Base-by-base conservation (phyloP, 2,329 filamentous ascomycete species). In the Sodiomyces alkalinus region DNA sequence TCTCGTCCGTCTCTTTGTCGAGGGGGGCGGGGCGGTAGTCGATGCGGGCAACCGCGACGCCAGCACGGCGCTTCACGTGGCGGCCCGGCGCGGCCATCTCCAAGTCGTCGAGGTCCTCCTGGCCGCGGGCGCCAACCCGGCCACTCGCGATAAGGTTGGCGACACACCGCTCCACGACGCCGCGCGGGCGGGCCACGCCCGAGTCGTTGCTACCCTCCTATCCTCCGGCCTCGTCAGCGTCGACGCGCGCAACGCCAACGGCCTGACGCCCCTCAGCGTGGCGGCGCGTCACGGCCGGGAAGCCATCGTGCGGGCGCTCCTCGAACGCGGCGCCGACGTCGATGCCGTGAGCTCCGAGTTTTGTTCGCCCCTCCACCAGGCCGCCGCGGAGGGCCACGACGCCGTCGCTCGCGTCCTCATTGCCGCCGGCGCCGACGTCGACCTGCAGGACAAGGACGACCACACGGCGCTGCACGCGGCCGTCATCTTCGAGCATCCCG, bases 401-500 rank as follows among this genome's bases (percentile, higher is more conserved):
- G 37, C 36, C 2, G 30, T 39, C 1, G 37, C 28, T 6, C 12
- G 31, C 5, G 22, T 31, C 4, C 10, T 40, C 11, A 36, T 40
- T 4, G 35, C 37, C 3, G 32, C 33, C 10, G 39, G 39, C 7
- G 39, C 39, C 8, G 39, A 40, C 14, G 31, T 38, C 3, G 35
- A 40, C 13, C 17, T 35, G 8, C 30, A 33, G 19, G 39, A 40
- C 13, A 30, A 25, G 3, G 37, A 39, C 19, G 30, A 34, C 18
- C 35, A 39, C 24, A 40, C 33, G 9, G 27, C 39, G 13, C 26
- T 40, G 3, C 37, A 39, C 17, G 32, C 36, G 7, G 36, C 31
- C 3, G 36, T 38, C 17, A 34, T 36, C 29, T 36, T 36, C 15
- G 39, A 39, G 33, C 38, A 40, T 28, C 31, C 35, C 12, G 31